Base-by-base conservation (phyloP, 345 rosid genomes). In the Dipteronia sinensis region DNA sequence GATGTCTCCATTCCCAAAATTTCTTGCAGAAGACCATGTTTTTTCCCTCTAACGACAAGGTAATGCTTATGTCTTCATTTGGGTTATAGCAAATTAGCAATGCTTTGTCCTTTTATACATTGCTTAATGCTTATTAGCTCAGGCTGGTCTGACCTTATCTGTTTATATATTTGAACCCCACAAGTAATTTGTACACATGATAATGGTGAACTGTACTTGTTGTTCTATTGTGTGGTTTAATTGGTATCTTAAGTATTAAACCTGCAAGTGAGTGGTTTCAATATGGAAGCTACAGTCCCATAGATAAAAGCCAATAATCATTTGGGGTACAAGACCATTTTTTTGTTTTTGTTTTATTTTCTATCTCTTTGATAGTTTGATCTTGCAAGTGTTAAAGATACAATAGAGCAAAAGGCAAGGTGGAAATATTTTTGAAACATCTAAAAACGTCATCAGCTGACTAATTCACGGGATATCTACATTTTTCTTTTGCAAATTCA, bases 11-110 rank as follows among this genome's bases (percentile, higher is more conserved):
- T 71, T 55, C 81, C 83, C 40, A 79, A 64, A 0, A 7, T 79
- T 74, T 82, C 87, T 49, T 78, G 72, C 72, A 86, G 72, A 34
- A 73, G 67, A 67, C 20, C 74, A 59, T 82, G 77, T 51, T 82
- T 89, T 72, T 73, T 77, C 59, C n/a, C 77, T 85, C 86, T 75
- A 76, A 25, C 67, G 12, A 44, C 56, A 61, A 80, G 87, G 88
- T 87, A 76, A 53, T n/a, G 66, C 56, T 38, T 13, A 15, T 11
- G 38, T 47, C 40, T 51, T 56, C 9, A 27, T 27, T 9, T 34
- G 6, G 38, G 38, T 34, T 34, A 34, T 34, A 34, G 38, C 38
- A 34, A 34, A 34, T 34, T 34, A 31, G 38, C 46, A 9, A 42
- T 42, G 46, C 46, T 42, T 42, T 42, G 11, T 42, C 10, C 8